Evolutionary conservation across 805 yeast species (phyloP).

Genomic region (Zygoascus biomembranicola): DNA sequence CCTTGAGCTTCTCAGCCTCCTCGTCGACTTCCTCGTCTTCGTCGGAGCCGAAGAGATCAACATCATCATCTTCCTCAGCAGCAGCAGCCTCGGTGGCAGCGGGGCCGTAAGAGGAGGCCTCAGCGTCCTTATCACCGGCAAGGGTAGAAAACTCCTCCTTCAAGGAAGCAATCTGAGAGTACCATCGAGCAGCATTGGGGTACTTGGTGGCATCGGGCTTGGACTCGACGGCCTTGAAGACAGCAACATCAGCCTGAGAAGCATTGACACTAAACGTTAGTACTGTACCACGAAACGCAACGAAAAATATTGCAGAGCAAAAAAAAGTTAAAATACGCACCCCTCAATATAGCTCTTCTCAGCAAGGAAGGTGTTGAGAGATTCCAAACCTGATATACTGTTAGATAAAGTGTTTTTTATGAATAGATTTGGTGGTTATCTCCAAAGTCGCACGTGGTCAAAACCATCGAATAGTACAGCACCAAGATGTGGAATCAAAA

Average conservation of each 20-base stretch:
- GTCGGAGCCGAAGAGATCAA: conserved; percentile 88
- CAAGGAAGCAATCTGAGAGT: conserved; percentile 94
- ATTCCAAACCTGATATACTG: conserved; percentile 38
- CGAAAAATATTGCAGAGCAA: neutral
- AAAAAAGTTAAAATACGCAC: conserved; percentile 45
- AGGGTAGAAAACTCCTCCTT: conserved; percentile 82
- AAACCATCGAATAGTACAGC: neutral
- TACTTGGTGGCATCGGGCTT: conserved; percentile 51
- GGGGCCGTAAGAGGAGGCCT: conserved; percentile 29
- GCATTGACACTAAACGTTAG: conserved; percentile 32
- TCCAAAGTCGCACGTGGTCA: neutral
- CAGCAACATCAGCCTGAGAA: conserved; percentile 91
- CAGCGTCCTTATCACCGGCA: conserved; percentile 45
- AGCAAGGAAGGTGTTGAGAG: conserved; percentile 79
- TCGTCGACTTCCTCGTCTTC: conserved; percentile 87
- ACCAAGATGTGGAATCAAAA: neutral
- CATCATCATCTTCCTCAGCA: conserved; percentile 84
- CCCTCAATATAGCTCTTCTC: conserved; percentile 94
- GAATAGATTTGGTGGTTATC: neutral
- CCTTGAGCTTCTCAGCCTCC: conserved; percentile 95
- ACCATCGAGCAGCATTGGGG: conserved; percentile 98
- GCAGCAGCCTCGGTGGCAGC: conserved; percentile 46
- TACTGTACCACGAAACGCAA: neutral
- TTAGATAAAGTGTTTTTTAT: neutral
- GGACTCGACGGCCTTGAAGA: conserved; percentile 72